A percentile compares a stretch with the other conserved stretches of the same genome.
phyloP scores from a whole-genome alignment of 2,329 filamentous ascomycete genomes.

The Xylaria polymorpha region DNA sequence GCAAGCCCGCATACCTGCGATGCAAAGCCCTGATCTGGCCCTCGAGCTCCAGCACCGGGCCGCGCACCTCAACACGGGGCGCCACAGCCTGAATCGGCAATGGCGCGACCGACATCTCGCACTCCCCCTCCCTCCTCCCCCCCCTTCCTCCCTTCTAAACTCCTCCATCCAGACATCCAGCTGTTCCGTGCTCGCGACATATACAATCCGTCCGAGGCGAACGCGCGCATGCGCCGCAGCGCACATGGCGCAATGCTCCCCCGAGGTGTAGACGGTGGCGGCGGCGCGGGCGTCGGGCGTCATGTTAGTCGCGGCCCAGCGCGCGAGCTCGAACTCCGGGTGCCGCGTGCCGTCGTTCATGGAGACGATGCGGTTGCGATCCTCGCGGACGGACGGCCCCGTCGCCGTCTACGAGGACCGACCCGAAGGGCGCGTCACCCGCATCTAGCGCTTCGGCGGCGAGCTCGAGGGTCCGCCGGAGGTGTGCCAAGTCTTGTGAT shows the following conservation, averaged over 20 bases:
- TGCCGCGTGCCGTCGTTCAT: conserved; percentile 38
- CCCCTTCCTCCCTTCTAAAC: conserved; percentile 20
- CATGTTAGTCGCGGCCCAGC: conserved; percentile 39
- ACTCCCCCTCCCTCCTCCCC: conserved; percentile 18
- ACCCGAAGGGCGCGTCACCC: conserved; percentile 44
- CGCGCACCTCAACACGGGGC: conserved; percentile 30
- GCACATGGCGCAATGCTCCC: conserved; percentile 45
- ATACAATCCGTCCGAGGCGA: conserved; percentile 40
- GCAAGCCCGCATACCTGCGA: conserved; percentile 28
- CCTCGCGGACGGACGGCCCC: conserved; percentile 31
- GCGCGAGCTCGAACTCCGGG: conserved; percentile 43
- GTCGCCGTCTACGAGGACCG: conserved; percentile 31
- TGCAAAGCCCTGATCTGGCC: conserved; percentile 38
- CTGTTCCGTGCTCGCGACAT: conserved; percentile 38
- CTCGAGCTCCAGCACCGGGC: conserved; percentile 41
- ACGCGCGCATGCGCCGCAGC: conserved; percentile 41
- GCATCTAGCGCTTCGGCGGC: conserved; percentile 46
- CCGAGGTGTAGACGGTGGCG: conserved; percentile 42
- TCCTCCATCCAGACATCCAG: conserved; percentile 34
- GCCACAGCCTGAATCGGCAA: conserved; percentile 33
- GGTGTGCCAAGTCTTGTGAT: conserved; percentile 34
- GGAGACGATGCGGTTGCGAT: conserved; percentile 40
- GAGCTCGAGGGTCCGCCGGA: conserved; percentile 46
- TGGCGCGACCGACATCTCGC: conserved; percentile 16
- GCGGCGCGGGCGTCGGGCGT: conserved; percentile 16